phyloP scores from a whole-genome alignment of 257 asterid species.

The Solanum chmielewskii region DNA sequence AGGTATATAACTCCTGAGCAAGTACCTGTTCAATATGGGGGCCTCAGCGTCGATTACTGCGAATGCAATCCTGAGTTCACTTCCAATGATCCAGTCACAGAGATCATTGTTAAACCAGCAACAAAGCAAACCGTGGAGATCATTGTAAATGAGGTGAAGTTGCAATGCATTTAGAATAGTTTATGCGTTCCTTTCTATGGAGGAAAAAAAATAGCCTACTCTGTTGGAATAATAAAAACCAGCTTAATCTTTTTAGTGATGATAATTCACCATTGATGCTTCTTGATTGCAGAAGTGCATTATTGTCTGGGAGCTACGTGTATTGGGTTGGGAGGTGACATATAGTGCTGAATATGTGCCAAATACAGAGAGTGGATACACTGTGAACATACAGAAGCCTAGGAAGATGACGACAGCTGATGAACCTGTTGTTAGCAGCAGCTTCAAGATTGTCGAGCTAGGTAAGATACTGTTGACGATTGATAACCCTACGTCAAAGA shows the following conservation, averaged over 20 bases:
- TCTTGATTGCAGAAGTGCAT: slow-evolving; percentile 48
- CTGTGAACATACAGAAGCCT: slow-evolving; percentile 61
- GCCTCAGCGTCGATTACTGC: slow-evolving; percentile 70
- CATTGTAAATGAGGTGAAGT: slow-evolving; percentile 68
- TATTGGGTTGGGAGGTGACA: slow-evolving; percentile 90
- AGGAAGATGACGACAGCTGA: slow-evolving; percentile 53
- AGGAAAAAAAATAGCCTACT: too few relatives aligned
- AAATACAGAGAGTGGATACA: slow-evolving; percentile 36
- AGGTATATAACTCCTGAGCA: slow-evolving; percentile 78
- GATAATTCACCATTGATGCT: background rate
- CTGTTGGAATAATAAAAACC: background rate
- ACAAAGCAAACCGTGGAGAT: slow-evolving; percentile 90
- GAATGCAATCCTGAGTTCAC: slow-evolving; percentile 90
- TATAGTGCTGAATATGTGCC: slow-evolving; percentile 81
- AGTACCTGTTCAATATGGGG: slow-evolving; percentile 85
- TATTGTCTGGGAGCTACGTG: slow-evolving; percentile 87
- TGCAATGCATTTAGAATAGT: background rate
- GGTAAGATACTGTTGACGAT: slow-evolving; percentile 72
- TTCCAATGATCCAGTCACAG: slow-evolving; percentile 68
- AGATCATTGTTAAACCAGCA: slow-evolving; percentile 58
- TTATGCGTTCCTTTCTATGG: background rate
- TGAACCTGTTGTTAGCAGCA: slow-evolving; percentile 49
- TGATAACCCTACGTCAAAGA: slow-evolving; percentile 71
- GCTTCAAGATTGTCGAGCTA: slow-evolving; percentile 52
- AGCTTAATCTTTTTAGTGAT: background rate